A percentile compares a stretch with the other conserved stretches of the same genome.
These are phyloP conservation scores for Psilocybe azurescens DNA, from an alignment of 768 basidiomycete species.

Conservation along the genomic window DNA sequence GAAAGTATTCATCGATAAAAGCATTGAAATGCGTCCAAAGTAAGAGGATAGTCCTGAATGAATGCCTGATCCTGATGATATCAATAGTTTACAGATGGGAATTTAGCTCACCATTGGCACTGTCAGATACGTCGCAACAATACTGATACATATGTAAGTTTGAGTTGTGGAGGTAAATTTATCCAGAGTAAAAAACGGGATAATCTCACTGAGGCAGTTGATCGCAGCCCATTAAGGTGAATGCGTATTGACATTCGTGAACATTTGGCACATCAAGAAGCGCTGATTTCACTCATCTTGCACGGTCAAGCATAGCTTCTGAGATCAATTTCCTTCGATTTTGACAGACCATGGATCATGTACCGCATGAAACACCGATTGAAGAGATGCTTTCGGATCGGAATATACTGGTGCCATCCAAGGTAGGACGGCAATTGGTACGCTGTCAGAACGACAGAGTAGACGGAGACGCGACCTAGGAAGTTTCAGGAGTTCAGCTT, in stretches of 20 bases:
- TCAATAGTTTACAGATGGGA: conserved; percentile 7
- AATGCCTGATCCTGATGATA: background rate
- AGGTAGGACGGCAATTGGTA: background rate
- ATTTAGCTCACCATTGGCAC: conserved; percentile 11
- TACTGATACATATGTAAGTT: background rate
- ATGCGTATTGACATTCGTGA: background rate
- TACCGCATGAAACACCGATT: conserved; percentile 3
- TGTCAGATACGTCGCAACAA: conserved; percentile 12
- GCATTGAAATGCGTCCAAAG: background rate
- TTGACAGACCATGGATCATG: conserved; percentile 1
- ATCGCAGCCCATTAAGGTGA: background rate
- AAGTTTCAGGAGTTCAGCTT: background rate
- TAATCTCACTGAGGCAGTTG: background rate
- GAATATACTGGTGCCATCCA: background rate
- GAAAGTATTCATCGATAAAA: background rate
- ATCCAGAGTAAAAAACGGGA: background rate
- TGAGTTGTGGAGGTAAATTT: background rate
- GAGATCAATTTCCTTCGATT: conserved; percentile 3
- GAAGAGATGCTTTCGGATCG: background rate
- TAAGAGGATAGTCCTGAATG: too few relatives aligned
- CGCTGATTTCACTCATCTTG: background rate
- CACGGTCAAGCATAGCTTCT: background rate
- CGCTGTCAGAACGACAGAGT: background rate
- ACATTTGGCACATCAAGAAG: background rate
- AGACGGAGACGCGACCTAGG: background rate